Conservation (phyloP, 2,329 filamentous ascomycete genomes). For the Ophiostoma montium region DNA sequence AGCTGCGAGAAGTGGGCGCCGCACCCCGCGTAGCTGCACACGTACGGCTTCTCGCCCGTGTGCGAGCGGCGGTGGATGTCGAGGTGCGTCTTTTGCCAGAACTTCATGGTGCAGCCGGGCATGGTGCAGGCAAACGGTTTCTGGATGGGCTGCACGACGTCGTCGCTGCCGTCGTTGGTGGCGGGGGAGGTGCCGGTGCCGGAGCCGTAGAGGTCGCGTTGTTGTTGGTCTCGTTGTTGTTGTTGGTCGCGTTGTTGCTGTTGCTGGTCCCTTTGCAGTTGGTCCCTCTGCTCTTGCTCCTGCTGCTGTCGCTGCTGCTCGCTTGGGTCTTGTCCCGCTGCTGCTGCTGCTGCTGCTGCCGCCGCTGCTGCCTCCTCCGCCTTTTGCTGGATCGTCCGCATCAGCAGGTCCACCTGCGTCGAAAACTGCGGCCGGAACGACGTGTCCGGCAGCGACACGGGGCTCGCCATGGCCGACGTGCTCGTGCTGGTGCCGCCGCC, state of each 20-base stretch:
- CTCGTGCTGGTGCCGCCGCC: conserved; percentile 6
- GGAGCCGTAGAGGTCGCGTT: no score
- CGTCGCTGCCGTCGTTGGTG: not conserved
- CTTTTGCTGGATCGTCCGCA: conserved; percentile 74
- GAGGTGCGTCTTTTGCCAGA: conserved; percentile 83
- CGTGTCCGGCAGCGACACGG: conserved; percentile 13
- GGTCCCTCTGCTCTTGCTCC: not conserved
- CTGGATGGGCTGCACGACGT: conserved; percentile 6
- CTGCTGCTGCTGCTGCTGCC: conserved; percentile 12
- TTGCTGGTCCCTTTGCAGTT: no score
- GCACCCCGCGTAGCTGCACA: conserved; percentile 37
- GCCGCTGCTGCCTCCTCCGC: conserved; percentile 21
- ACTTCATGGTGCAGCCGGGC: conserved; percentile 63
- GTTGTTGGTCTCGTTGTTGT: no score
- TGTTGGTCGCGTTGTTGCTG: conserved; percentile 1
- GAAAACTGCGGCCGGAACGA: conserved; percentile 40
- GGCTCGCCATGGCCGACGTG: conserved; percentile 20
- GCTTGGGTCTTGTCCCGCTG: conserved; percentile 24
- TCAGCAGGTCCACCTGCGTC: conserved; percentile 76
- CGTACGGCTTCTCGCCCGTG: conserved; percentile 80
- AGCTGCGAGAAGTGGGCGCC: conserved; percentile 74
- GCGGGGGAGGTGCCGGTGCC: no score
- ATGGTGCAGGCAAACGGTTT: conserved; percentile 45
- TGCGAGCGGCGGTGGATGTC: conserved; percentile 82
- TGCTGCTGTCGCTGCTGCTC: not conserved